phyloP scores from a whole-genome alignment of 225 moss, liverwort and hornwort genomes.

The Takakia lepidozioides region DNA sequence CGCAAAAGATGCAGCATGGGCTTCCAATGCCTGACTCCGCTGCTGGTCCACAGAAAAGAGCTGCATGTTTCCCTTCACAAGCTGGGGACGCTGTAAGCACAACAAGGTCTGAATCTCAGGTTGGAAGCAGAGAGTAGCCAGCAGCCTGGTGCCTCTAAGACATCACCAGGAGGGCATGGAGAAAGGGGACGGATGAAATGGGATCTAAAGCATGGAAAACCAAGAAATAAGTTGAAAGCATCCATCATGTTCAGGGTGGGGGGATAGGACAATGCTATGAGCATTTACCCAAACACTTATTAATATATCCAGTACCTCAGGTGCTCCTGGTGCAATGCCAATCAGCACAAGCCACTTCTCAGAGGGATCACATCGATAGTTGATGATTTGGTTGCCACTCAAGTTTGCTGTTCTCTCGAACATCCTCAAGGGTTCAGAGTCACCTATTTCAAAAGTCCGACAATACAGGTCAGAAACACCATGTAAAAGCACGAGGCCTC shows the following conservation, averaged over 20 bases:
- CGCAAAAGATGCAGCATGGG: slow-evolving; percentile 89
- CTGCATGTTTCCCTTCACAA: slow-evolving; percentile 94
- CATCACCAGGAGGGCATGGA: too few relatives aligned
- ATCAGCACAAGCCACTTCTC: slow-evolving; percentile 95
- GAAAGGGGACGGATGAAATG: too few relatives aligned
- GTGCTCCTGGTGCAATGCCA: slow-evolving; percentile 80
- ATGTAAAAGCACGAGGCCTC: too few relatives aligned
- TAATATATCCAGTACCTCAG: slow-evolving; percentile 77
- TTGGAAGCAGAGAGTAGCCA: too few relatives aligned
- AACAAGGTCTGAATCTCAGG: too few relatives aligned
- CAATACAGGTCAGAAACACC: too few relatives aligned
- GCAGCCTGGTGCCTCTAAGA: too few relatives aligned
- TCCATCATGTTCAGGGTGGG: too few relatives aligned
- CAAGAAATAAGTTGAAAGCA: too few relatives aligned
- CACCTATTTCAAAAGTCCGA: slow-evolving; percentile 47
- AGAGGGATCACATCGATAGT: slow-evolving; percentile 81
- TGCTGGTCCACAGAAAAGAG: slow-evolving; percentile 90
- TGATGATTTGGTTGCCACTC: slow-evolving; percentile 77
- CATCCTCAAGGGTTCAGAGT: slow-evolving; percentile 74
- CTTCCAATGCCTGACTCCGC: slow-evolving; percentile 86
- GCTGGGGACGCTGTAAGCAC: slow-evolving; percentile 86
- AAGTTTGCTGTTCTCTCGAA: slow-evolving; percentile 85
- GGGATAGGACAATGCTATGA: too few relatives aligned
- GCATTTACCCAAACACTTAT: too few relatives aligned
- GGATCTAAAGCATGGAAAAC: too few relatives aligned